Percentiles rank a stretch among this genome's conserved stretches.
These are phyloP conservation scores for Xerocomellus intermedius DNA, from an alignment of 768 basidiomycete genomes.

Conservation along the genomic window DNA sequence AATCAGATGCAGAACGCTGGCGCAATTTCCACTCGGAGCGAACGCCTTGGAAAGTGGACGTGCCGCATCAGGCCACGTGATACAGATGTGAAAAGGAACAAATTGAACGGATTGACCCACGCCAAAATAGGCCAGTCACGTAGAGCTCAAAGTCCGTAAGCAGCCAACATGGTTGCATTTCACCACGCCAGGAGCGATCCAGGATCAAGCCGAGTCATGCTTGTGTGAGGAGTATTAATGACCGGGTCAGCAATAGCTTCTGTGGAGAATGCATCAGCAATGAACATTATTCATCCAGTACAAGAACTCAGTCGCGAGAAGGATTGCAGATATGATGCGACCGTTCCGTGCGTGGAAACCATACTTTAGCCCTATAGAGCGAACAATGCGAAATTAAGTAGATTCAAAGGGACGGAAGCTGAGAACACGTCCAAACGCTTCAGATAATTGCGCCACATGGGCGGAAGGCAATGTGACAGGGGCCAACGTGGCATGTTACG, in stretches of 20 bases:
- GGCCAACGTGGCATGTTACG: constrained; percentile 9
- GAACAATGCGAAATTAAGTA: constrained; percentile 24
- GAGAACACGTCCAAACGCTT: not conserved
- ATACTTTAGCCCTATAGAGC: constrained; percentile 22
- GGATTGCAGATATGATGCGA: constrained; percentile 11
- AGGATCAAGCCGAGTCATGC: constrained; percentile 7
- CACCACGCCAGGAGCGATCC: constrained; percentile 8
- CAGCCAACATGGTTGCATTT: not conserved
- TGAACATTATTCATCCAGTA: not conserved
- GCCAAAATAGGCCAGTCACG: not conserved
- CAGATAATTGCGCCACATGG: constrained; percentile 9
- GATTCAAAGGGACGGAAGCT: constrained; percentile 10
- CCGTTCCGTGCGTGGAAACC: constrained; percentile 8
- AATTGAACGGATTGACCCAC: constrained; percentile 1
- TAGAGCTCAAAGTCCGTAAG: not conserved
- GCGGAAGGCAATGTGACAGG: constrained; percentile 6
- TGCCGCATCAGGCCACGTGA: constrained; percentile 1
- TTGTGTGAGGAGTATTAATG: not conserved
- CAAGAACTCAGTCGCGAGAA: constrained; percentile 12
- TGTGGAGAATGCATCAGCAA: constrained; percentile 5
- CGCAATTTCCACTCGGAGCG: not conserved
- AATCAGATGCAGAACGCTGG: constrained; percentile 3
- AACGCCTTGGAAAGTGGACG: not conserved
- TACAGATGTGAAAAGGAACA: not conserved
- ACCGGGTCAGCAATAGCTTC: not conserved